phyloP scores from a whole-genome alignment of 2,329 filamentous ascomycete species.

The Aspergillus neoniger region DNA sequence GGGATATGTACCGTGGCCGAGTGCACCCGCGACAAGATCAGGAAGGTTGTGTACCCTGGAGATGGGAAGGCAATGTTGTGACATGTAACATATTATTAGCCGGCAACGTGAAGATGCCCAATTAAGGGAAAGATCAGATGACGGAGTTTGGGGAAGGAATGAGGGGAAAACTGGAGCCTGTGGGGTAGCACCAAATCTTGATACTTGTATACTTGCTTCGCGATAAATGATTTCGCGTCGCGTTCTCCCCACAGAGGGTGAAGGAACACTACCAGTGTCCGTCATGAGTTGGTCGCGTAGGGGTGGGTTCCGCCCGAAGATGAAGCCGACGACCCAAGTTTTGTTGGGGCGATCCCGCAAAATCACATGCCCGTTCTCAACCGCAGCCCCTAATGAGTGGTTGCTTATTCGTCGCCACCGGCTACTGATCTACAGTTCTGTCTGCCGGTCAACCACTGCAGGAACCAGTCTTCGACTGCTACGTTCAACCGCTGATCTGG shows the following conservation, averaged over 20 bases:
- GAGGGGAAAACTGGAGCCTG: slow-evolving; percentile 1
- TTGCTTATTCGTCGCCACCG: slow-evolving; percentile 3
- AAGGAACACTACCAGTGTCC: not conserved
- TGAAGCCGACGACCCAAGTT: not conserved
- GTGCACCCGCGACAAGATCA: slow-evolving; percentile 36
- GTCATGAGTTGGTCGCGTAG: not conserved
- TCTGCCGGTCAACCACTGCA: not conserved
- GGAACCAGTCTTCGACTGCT: not conserved
- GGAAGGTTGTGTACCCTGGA: slow-evolving; percentile 39
- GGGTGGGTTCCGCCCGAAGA: not conserved
- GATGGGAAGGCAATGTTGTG: slow-evolving; percentile 39
- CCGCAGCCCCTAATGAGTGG: slow-evolving; percentile 5
- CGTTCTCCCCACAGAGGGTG: not conserved
- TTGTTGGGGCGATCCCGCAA: slow-evolving; percentile 19
- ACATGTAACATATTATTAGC: not conserved
- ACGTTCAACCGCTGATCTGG: not conserved
- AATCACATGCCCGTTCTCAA: slow-evolving; percentile 24
- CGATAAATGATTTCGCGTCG: not conserved
- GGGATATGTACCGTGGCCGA: slow-evolving; percentile 48
- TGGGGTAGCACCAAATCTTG: not conserved
- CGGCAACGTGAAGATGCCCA: not conserved
- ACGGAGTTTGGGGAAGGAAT: not conserved
- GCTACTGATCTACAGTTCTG: slow-evolving; percentile 11
- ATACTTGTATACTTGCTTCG: not conserved
- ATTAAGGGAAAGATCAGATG: not conserved